A percentile compares a stretch with the other conserved stretches of the same genome.
Evolutionary conservation across 495 filamentous ascomycete species (phyloP).

Genomic region (Aspergillus bridgeri): DNA sequence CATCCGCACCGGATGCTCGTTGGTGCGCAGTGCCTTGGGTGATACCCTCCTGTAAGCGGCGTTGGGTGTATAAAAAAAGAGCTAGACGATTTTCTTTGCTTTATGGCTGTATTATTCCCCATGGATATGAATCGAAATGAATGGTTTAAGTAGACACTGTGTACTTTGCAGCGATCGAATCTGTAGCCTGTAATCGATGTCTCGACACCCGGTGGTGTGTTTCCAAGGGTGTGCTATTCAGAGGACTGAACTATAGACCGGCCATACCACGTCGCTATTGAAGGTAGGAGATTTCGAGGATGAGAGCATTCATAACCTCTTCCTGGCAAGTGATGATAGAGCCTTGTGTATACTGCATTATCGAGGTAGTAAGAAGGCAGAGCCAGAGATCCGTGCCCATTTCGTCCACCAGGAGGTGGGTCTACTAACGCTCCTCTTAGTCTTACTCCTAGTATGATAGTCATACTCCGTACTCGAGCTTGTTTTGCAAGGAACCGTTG

Average conservation of each 20-base stretch:
- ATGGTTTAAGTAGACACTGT: background rate
- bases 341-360: no score
- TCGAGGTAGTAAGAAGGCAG: no score
- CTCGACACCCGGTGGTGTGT: background rate
- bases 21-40: slow-evolving; percentile 87
- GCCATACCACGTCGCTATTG: background rate
- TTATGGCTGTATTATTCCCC: slow-evolving; percentile 4
- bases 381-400: background rate
- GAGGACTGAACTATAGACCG: no score
- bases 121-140: background rate
- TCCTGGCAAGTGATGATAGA: no score
- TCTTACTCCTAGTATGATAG: no score
- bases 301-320: no score
- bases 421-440: background rate
- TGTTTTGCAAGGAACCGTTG: no score
- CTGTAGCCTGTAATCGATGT: background rate
- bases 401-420: background rate
- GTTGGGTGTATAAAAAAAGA: background rate
- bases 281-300: no score
- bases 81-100: background rate
- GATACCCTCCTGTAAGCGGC: slow-evolving; percentile 71
- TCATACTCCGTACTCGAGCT: no score
- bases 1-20: slow-evolving; percentile 80
- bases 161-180: background rate
- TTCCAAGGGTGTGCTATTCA: background rate